Evolutionary conservation across 2,329 filamentous ascomycete genomes (phyloP), one percentile per base, ranked within the genome.

Genomic region (Penicillium decumbens): DNA sequence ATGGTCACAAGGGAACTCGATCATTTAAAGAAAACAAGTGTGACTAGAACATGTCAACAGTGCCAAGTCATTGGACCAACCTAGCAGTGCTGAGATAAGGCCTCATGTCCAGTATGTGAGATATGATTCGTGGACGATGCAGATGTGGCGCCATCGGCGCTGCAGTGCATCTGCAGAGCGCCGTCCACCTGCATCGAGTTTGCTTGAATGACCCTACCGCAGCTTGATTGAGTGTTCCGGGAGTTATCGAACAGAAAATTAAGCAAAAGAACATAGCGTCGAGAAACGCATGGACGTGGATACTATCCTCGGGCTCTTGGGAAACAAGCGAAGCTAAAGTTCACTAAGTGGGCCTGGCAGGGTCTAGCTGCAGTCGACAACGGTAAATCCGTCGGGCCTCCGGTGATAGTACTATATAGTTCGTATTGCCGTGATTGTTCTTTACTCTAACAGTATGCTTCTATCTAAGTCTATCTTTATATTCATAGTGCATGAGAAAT

Each of bases 121-220:
- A 32, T 41, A 15, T 43, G 32, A 49, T 37, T 47, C 37, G 42
- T 47, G 33, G 48, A 32, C 24, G 15, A 18, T 13, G 12, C 18
- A 5, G 7, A 9, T 32, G 28, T 29, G 25, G 29, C 42, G 50
- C 12, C 50, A 51, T 50, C 47, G 30, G 47, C 47, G 9, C 43
- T 46, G 51, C 53, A 48, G 41, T 44, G 30, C 13, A 37, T 37
- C 33, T 20, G 33, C 33, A 37, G 33, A 10, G 40, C 42, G 38
- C 40, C 47, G 50, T 45, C 45, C 45, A 50, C 43, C 28, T 41
- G 50, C 13, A 41, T 28, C 38, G 23, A 40, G 37, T 4, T 28
- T 25, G 23, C n/a, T n/a, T 12, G 8, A 25, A 12, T 40, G 38
- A 27, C 15, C 23, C 15, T 27, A 20, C 20, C 12, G 15, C 38